Percentiles rank a stretch among this genome's conserved stretches.
phyloP scores from a whole-genome alignment of 2,329 filamentous ascomycete genomes.

The Tympanopsis confertula region DNA sequence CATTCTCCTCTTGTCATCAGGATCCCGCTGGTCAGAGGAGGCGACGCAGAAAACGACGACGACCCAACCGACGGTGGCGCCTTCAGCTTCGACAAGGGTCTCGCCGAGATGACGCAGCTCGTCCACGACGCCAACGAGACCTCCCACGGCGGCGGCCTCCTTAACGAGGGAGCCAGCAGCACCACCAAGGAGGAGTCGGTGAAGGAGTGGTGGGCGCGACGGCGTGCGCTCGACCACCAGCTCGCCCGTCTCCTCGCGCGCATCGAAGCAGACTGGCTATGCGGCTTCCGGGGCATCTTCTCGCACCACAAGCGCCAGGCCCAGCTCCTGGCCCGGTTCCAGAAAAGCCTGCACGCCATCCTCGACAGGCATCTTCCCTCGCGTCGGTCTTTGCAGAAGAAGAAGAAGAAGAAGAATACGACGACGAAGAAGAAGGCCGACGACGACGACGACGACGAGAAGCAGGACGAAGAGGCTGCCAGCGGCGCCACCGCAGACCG shows the following conservation, averaged over 20 bases:
- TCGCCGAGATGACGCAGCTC: conserved; percentile 70
- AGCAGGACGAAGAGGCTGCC: too few species aligned
- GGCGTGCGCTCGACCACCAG: conserved; percentile 67
- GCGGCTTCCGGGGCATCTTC: conserved; percentile 90
- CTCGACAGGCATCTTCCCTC: conserved; percentile 81
- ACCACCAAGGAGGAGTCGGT: conserved; percentile 66
- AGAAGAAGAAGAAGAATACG: conserved; percentile 30
- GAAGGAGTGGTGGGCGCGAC: conserved; percentile 78
- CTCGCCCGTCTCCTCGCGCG: conserved; percentile 70
- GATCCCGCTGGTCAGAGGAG: conserved; percentile 71
- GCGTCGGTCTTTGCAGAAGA: conserved; percentile 48
- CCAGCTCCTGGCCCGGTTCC: conserved; percentile 62
- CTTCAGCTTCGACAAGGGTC: conserved; percentile 75
- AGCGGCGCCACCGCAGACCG: conserved; percentile 9
- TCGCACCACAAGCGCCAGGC: conserved; percentile 56
- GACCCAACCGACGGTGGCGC: conserved; percentile 41
- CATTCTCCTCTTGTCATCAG: conserved; percentile 76
- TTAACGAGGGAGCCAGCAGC: conserved; percentile 44
- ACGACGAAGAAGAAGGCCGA: conserved; percentile 10
- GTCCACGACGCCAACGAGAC: conserved; percentile 72
- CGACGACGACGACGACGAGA: too few species aligned
- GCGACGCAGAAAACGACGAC: conserved; percentile 51
- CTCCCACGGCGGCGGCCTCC: conserved; percentile 52
- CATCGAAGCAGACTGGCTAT: conserved; percentile 87
- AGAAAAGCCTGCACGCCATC: conserved; percentile 65